A percentile compares a stretch with the other conserved stretches of the same genome.
phyloP scores from a whole-genome alignment of 75 land plant genomes.

The Pinus taeda region DNA sequence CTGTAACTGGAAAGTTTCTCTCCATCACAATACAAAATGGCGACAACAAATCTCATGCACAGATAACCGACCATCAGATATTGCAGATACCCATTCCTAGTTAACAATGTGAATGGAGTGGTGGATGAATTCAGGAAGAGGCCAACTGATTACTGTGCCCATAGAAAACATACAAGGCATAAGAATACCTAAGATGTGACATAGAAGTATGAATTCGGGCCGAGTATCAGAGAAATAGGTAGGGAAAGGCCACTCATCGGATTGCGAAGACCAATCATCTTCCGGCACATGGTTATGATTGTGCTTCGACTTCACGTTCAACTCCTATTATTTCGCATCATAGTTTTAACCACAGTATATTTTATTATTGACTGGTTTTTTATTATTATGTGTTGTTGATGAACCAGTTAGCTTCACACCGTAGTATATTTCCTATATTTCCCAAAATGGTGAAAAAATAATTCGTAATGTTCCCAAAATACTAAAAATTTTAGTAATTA shows the following conservation, averaged over 20 bases:
- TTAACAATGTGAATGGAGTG: background rate
- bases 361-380: too few species aligned
- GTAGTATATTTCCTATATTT: too few species aligned
- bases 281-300: background rate
- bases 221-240: background rate
- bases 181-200: background rate
- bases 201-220: background rate
- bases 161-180: background rate
- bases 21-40: background rate
- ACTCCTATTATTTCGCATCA: too few species aligned
- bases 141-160: background rate
- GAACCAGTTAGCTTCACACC: too few species aligned
- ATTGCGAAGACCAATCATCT: background rate
- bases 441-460: too few species aligned
- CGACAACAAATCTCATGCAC: background rate
- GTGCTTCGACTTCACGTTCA: constrained; percentile 1
- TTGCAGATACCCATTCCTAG: background rate
- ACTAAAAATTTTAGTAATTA: too few species aligned
- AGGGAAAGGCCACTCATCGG: background rate
- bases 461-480: too few species aligned
- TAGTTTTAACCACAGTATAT: too few species aligned
- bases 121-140: background rate
- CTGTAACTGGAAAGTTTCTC: background rate
- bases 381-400: too few species aligned
- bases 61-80: background rate